Evolutionary conservation across 139 green algal species (phyloP).

Genomic region (Micractinium sp.): DNA sequence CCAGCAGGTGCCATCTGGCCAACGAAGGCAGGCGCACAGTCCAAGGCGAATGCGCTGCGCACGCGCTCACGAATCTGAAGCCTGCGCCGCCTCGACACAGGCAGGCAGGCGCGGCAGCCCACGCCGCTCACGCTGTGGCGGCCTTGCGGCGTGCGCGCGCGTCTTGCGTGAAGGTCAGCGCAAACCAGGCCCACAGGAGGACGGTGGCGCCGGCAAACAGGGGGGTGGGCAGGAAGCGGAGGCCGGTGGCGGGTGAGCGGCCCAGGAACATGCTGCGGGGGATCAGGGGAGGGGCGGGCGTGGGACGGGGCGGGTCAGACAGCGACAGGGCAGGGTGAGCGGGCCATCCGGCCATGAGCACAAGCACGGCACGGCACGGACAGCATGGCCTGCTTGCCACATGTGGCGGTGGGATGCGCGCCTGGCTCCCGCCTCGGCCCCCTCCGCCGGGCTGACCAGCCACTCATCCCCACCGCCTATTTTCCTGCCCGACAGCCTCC

Average conservation of each 20-base stretch:
- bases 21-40: too few relatives aligned
- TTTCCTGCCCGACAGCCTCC: not conserved
- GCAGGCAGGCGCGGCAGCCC: not conserved
- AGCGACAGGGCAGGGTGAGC: too few relatives aligned
- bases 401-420: too few relatives aligned
- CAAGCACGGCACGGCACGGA: too few relatives aligned
- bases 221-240: constrained; percentile 3
- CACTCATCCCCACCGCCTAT: not conserved
- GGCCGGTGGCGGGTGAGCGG: constrained; percentile 22
- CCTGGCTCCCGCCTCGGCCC: too few relatives aligned
- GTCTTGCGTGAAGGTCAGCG: not conserved
- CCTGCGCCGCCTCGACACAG: too few relatives aligned
- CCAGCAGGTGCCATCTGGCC: too few relatives aligned
- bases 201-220: constrained; percentile 24
- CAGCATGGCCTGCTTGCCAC: too few relatives aligned
- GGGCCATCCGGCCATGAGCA: too few relatives aligned
- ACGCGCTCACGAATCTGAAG: too few relatives aligned
- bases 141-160: constrained; percentile 16
- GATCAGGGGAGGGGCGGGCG: not conserved
- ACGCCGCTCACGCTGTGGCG: not conserved
- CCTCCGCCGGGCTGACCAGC: too few relatives aligned
- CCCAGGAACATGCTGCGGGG: constrained; percentile 33
- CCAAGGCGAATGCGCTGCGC: too few relatives aligned
- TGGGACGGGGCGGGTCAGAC: not conserved
- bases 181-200: constrained; percentile 36